Conservation (phyloP, 176 grass and related monocot genomes). For the Carex kokanica region DNA sequence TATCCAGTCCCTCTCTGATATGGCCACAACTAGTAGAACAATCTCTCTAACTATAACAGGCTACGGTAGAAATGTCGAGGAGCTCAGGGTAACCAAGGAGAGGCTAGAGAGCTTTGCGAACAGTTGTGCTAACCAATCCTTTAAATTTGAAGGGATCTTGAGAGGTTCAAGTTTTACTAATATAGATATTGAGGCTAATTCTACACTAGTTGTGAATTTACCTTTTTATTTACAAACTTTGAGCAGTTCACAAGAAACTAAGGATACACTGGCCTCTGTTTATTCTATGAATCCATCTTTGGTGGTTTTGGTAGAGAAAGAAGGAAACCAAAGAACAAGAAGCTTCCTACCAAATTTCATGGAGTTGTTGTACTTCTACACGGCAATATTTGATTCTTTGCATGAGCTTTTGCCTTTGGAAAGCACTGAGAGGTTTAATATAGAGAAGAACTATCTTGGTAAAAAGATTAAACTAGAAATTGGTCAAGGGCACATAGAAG, state of each 20-base stretch:
- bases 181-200: slow-evolving; percentile 31
- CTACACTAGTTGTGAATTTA: slow-evolving; percentile 65
- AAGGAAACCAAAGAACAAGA: slow-evolving; percentile 6
- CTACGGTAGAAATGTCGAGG: slow-evolving; percentile 38
- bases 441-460: slow-evolving; percentile 72
- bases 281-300: slow-evolving; percentile 46
- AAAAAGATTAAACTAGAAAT: slow-evolving; percentile 50
- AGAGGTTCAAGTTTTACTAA: not conserved
- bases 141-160: slow-evolving; percentile 63
- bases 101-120: slow-evolving; percentile 50
- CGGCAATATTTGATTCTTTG: slow-evolving; percentile 70
- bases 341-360: slow-evolving; percentile 45
- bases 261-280: slow-evolving; percentile 35
- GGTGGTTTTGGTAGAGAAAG: slow-evolving; percentile 55
- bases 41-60: slow-evolving; percentile 65
- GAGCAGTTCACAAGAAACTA: slow-evolving; percentile 28
- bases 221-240: slow-evolving; percentile 41
- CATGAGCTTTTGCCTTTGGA: slow-evolving; percentile 68
- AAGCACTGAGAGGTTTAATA: slow-evolving; percentile 57
- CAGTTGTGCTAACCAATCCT: slow-evolving; percentile 44
- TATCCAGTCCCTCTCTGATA: slow-evolving; percentile 69
- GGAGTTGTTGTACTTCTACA: slow-evolving; percentile 51
- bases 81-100: slow-evolving; percentile 52
- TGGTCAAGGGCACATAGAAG: not conserved
- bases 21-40: slow-evolving; percentile 19